Evolutionary conservation across 352 stramenopile species (phyloP).

Genomic region (Albugo candida): DNA sequence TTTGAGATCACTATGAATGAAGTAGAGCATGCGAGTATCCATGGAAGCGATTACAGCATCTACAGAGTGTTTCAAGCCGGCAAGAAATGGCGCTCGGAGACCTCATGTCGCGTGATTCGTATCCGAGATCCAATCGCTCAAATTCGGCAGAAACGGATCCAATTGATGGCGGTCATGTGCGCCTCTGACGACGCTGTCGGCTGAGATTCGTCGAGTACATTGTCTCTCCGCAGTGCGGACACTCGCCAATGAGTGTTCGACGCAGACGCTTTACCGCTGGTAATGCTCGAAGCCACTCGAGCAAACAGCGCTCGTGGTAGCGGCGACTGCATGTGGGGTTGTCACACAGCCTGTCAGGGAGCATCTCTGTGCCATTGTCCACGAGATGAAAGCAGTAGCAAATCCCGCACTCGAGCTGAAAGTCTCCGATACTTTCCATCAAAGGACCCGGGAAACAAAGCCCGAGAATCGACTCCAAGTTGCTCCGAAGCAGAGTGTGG

Average conservation of each 20-base stretch:
- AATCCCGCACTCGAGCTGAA: constrained; percentile 74
- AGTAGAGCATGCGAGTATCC: constrained; percentile 57
- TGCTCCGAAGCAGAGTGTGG: constrained; percentile 29
- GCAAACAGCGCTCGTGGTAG: constrained; percentile 77
- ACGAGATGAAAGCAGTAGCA: constrained; percentile 75
- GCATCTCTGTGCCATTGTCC: constrained; percentile 13
- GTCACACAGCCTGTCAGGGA: constrained; percentile 74
- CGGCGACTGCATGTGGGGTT: constrained; percentile 63
- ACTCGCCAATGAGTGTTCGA: constrained; percentile 79
- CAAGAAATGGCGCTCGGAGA: constrained; percentile 11
- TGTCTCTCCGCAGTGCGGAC: constrained; percentile 75
- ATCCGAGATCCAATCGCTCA: constrained; percentile 71
- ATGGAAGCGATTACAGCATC: constrained; percentile 63
- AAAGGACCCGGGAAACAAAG: constrained; percentile 39
- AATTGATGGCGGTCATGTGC: constrained; percentile 51
- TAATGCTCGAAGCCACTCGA: constrained; percentile 78
- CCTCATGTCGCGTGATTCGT: constrained; percentile 51
- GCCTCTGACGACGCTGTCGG: no score
- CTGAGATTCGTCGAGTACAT: no score
- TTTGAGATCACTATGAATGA: constrained; percentile 80
- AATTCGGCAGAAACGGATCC: constrained; percentile 64
- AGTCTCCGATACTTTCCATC: constrained; percentile 29
- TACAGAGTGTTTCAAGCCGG: constrained; percentile 76
- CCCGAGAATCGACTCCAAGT: constrained; percentile 39
- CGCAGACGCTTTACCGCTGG: constrained; percentile 78